These are phyloP conservation scores for Prinsepia uniflora DNA, from an alignment of 306 rosid species.

Conservation along the genomic window DNA sequence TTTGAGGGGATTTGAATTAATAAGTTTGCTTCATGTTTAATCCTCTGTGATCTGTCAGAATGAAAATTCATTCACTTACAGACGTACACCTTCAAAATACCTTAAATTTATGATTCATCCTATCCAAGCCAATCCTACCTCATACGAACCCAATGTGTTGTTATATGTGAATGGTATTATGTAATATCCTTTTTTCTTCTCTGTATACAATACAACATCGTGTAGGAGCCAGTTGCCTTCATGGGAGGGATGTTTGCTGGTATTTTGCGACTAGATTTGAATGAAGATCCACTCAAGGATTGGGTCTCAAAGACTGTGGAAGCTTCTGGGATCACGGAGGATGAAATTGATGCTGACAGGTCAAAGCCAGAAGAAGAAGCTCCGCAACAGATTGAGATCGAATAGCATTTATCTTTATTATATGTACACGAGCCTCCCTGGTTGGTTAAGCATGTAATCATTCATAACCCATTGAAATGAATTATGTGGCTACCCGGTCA, in stretches of 20 bases:
- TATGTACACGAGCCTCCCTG: neutral
- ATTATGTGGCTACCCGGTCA: neutral
- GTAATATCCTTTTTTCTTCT: slow-evolving; percentile 10
- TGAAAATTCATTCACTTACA: too few species aligned
- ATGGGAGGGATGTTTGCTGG: slow-evolving; percentile 84
- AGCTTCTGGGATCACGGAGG: slow-evolving; percentile 59
- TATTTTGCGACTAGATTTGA: slow-evolving; percentile 77
- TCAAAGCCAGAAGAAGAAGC: slow-evolving; percentile 45
- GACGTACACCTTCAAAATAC: too few species aligned
- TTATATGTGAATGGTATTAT: neutral
- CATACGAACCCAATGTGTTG: too few species aligned
- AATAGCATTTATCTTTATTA: slow-evolving; percentile 28
- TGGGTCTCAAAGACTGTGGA: slow-evolving; percentile 84
- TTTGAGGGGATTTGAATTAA: too few species aligned
- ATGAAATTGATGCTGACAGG: slow-evolving; percentile 47
- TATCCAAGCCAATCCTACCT: too few species aligned
- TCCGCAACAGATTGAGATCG: slow-evolving; percentile 81
- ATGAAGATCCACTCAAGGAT: slow-evolving; percentile 87
- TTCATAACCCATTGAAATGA: neutral
- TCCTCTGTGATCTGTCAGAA: too few species aligned
- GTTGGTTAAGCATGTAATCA: slow-evolving; percentile 7
- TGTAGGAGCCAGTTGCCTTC: slow-evolving; percentile 91
- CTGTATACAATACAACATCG: neutral
- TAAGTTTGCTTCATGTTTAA: too few species aligned
- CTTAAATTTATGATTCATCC: too few species aligned